phyloP scores from a whole-genome alignment of 2,329 filamentous ascomycete species.

The Fusarium tuaranense region DNA sequence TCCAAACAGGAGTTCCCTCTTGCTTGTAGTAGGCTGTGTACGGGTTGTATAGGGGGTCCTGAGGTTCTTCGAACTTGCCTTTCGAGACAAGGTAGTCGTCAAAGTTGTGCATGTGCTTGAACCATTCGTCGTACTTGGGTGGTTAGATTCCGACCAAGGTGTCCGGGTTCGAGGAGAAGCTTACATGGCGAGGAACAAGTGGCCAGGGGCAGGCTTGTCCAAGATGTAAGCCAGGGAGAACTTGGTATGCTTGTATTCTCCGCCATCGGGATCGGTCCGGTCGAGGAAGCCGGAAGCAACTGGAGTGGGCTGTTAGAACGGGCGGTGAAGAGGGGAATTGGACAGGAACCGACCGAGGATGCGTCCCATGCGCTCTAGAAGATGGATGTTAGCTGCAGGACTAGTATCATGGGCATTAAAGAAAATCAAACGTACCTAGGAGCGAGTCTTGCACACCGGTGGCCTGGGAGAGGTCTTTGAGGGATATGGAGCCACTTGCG shows the following conservation, averaged over 20 bases:
- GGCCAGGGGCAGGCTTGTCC: constrained; percentile 42
- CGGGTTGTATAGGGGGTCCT: constrained; percentile 46
- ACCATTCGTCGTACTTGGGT: constrained; percentile 49
- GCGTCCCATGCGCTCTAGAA: constrained; percentile 44
- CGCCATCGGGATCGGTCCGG: constrained; percentile 41
- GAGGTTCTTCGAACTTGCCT: constrained; percentile 42
- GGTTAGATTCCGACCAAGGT: background rate
- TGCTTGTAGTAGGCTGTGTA: constrained; percentile 48
- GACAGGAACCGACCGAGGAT: constrained; percentile 35
- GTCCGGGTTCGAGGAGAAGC: background rate
- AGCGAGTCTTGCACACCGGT: constrained; percentile 46
- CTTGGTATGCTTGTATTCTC: constrained; percentile 48
- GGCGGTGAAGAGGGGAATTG: background rate
- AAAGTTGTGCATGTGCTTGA: constrained; percentile 49
- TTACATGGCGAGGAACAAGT: constrained; percentile 48
- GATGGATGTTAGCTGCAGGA: background rate
- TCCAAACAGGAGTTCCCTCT: constrained; percentile 49
- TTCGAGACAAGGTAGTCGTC: constrained; percentile 47
- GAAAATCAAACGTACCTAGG: constrained; percentile 32
- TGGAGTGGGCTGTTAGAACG: constrained; percentile 8
- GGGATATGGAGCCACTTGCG: constrained; percentile 41
- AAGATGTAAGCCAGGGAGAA: constrained; percentile 47
- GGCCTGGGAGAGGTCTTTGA: constrained; percentile 41
- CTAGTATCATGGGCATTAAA: background rate
- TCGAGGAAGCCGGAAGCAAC: constrained; percentile 48